A percentile compares a stretch with the other conserved stretches of the same genome.
These are phyloP conservation scores for Chamaecrista fasciculata DNA, from an alignment of 306 rosid genomes.

Conservation along the genomic window DNA sequence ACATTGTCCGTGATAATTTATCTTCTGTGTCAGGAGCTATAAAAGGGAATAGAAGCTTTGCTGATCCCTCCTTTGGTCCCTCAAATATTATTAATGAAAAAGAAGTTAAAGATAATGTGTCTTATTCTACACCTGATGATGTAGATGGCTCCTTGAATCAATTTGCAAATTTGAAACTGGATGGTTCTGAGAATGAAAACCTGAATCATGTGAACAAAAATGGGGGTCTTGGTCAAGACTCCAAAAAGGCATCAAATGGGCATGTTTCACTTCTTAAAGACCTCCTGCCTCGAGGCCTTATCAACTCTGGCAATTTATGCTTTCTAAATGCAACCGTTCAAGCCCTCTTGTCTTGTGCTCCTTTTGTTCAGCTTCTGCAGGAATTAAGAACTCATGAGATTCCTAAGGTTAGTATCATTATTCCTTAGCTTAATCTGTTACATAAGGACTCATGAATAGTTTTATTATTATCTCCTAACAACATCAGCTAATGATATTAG, in stretches of 20 bases:
- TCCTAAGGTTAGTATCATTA: slow-evolving; percentile 57
- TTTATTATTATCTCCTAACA: background rate
- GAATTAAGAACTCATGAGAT: slow-evolving; percentile 56
- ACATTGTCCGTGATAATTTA: slow-evolving; percentile 15
- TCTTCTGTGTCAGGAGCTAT: slow-evolving; percentile 30
- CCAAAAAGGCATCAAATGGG: slow-evolving; percentile 44
- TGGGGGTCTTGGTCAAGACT: slow-evolving; percentile 39
- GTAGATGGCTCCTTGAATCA: slow-evolving; percentile 42
- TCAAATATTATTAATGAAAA: slow-evolving; percentile 34
- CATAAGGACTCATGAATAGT: background rate
- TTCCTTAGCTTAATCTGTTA: background rate
- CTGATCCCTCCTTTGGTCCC: slow-evolving; percentile 12
- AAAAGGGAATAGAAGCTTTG: slow-evolving; percentile 52
- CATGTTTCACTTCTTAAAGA: slow-evolving; percentile 33
- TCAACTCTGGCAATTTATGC: slow-evolving; percentile 86
- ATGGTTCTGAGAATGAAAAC: slow-evolving; percentile 35
- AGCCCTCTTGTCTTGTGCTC: slow-evolving; percentile 88
- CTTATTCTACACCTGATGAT: slow-evolving; percentile 14
- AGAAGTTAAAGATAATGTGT: slow-evolving; percentile 17
- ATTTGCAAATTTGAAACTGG: slow-evolving; percentile 47
- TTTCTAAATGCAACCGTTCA: slow-evolving; percentile 88
- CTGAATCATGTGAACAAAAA: slow-evolving; percentile 32
- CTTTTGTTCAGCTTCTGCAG: slow-evolving; percentile 74
- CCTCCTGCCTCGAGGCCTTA: slow-evolving; percentile 74
- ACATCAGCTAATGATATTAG: slow-evolving; percentile 6